Evolutionary conservation across 2,329 filamentous ascomycete genomes (phyloP).

Genomic region (Arthrobotrys musiformis): DNA sequence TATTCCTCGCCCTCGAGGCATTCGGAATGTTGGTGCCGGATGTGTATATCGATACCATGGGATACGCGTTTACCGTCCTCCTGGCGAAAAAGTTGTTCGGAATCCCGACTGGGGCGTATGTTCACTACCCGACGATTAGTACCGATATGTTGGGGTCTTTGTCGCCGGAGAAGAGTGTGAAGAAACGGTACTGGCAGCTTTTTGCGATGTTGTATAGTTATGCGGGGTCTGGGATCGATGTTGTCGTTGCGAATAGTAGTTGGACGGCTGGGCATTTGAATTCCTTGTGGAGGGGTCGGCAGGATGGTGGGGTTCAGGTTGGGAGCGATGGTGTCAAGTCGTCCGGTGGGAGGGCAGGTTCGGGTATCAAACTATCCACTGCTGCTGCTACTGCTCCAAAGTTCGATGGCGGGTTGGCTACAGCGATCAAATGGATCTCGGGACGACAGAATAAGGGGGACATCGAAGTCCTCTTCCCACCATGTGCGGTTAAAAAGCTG

Average conservation of each 20-base stretch:
- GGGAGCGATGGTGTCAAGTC: no score
- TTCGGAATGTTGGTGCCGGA: constrained; percentile 92
- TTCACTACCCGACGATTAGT: constrained; percentile 97
- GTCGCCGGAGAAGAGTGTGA: constrained; percentile 84
- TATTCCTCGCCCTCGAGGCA: constrained; percentile 89
- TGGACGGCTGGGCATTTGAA: constrained; percentile 91
- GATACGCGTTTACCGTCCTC: constrained; percentile 89
- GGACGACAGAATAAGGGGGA: constrained; percentile 62
- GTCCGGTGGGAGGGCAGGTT: no score
- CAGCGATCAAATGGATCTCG: constrained; percentile 55
- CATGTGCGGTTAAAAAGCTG: constrained; percentile 87
- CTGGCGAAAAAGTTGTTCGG: constrained; percentile 85
- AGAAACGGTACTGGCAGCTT: constrained; percentile 84
- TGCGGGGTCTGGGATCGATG: constrained; percentile 84
- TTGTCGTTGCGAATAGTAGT: constrained; percentile 96
- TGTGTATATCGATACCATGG: constrained; percentile 97
- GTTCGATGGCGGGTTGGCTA: constrained; percentile 3
- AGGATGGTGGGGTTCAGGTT: neutral
- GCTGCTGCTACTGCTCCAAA: constrained; percentile 46
- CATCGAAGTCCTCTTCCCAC: constrained; percentile 80
- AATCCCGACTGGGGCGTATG: constrained; percentile 89
- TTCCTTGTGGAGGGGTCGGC: constrained; percentile 74
- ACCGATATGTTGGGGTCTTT: constrained; percentile 95
- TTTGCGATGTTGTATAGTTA: constrained; percentile 86
- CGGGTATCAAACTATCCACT: constrained; percentile 16